Conservation (phyloP, 2,329 filamentous ascomycete genomes). For the Pyrenophora graminea region DNA sequence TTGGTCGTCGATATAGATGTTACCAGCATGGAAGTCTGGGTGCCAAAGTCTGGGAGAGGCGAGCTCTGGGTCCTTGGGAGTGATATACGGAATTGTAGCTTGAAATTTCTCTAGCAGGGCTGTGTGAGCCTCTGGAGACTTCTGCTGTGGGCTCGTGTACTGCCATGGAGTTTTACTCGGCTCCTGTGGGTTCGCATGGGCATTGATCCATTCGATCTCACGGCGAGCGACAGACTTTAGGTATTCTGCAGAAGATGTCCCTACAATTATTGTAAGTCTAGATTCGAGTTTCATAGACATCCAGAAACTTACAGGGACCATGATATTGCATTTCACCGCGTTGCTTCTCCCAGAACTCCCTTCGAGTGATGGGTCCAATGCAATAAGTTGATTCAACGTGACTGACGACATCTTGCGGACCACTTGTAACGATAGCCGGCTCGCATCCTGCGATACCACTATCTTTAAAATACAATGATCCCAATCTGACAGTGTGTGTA, state of each 20-base stretch:
- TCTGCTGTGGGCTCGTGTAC: conserved; percentile 38
- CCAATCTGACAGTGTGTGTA: conserved; percentile 14
- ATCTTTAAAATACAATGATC: conserved; percentile 30
- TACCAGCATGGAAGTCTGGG: conserved; percentile 36
- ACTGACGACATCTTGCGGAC: conserved; percentile 19
- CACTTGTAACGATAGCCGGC: conserved; percentile 26
- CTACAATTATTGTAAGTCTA: conserved; percentile 20
- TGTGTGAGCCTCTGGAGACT: conserved; percentile 26
- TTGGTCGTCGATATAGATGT: conserved; percentile 33
- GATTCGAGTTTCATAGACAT: background rate
- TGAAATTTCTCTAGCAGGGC: conserved; percentile 25
- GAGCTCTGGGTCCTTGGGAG: conserved; percentile 28
- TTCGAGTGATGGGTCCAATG: conserved; percentile 31
- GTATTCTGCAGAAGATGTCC: conserved; percentile 29
- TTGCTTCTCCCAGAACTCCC: conserved; percentile 31
- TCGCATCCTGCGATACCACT: conserved; percentile 37
- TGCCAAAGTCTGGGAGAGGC: conserved; percentile 34
- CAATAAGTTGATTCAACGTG: conserved; percentile 23
- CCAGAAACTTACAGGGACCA: conserved; percentile 27
- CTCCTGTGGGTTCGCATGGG: conserved; percentile 28
- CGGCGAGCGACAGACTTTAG: conserved; percentile 36
- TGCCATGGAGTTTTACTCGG: conserved; percentile 37
- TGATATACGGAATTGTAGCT: conserved; percentile 29
- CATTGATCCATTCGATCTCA: conserved; percentile 42
- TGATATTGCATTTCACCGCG: conserved; percentile 29